phyloP scores from a whole-genome alignment of 768 basidiomycete species.

The Scleroderma citrinum region DNA sequence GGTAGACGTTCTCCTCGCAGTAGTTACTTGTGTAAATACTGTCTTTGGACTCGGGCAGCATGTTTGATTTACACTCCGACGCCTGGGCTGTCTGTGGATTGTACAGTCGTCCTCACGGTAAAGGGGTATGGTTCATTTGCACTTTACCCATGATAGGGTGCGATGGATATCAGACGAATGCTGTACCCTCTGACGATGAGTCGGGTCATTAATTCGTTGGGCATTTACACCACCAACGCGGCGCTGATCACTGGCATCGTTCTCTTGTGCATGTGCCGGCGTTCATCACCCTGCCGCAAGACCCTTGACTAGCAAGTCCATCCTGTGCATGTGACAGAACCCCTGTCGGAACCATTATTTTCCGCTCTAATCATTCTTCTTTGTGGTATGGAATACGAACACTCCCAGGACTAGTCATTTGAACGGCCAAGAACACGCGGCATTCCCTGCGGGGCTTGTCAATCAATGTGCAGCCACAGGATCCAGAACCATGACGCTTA shows the following conservation, averaged over 20 bases:
- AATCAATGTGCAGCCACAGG: neutral
- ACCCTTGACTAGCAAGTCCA: no score
- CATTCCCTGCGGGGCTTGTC: neutral
- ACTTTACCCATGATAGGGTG: no score
- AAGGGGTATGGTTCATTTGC: no score
- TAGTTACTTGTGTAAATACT: conserved; percentile 53
- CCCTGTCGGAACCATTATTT: neutral
- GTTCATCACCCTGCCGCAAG: no score
- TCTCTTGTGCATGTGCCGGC: no score
- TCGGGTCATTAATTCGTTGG: no score
- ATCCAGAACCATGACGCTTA: neutral
- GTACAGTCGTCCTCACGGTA: no score
- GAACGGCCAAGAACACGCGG: neutral
- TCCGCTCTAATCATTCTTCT: neutral
- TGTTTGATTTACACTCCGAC: conserved; percentile 22
- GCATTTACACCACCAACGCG: no score
- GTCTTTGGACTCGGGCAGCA: conserved; percentile 17
- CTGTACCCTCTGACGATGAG: no score
- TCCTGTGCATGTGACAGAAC: neutral
- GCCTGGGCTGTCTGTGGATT: neutral
- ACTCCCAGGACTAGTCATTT: neutral
- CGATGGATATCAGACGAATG: no score
- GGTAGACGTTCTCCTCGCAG: conserved; percentile 73
- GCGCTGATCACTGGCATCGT: no score
- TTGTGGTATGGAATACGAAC: neutral